phyloP scores from a whole-genome alignment of 2,329 filamentous ascomycete genomes.

The Fusarium sterilihyphosum region DNA sequence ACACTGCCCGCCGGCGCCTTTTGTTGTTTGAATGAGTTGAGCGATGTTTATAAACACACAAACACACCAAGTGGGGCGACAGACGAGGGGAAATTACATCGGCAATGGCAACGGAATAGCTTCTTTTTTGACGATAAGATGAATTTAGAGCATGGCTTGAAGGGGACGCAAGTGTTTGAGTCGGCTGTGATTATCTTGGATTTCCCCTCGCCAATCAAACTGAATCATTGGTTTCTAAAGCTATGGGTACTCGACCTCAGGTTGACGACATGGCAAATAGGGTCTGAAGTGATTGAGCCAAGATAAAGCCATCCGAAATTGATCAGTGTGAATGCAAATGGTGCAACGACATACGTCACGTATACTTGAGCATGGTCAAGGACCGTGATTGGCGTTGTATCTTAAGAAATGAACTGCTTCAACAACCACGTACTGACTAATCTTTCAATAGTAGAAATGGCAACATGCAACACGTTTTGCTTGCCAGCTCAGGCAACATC shows the following conservation, averaged over 20 bases:
- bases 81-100: conserved; percentile 31
- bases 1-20: background rate
- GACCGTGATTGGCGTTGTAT: background rate
- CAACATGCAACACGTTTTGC: background rate
- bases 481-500: background rate
- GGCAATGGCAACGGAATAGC: conserved; percentile 27
- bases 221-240: background rate
- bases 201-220: background rate
- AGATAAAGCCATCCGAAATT: background rate
- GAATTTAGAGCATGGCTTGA: conserved; percentile 32
- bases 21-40: conserved; percentile 5
- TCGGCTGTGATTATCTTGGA: conserved; percentile 8
- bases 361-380: background rate
- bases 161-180: conserved; percentile 4
- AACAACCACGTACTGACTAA: background rate
- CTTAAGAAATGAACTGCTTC: no score
- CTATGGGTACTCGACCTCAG: background rate
- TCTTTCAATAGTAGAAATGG: background rate
- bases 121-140: conserved; percentile 38
- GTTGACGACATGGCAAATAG: conserved; percentile 2
- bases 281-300: background rate
- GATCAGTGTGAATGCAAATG: background rate
- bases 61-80: conserved; percentile 27
- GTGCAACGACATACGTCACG: background rate
- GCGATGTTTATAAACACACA: conserved; percentile 16